Evolutionary conservation across 192 early-diverging fungal genomes (phyloP).

Genomic region (Backusella australiensis): DNA sequence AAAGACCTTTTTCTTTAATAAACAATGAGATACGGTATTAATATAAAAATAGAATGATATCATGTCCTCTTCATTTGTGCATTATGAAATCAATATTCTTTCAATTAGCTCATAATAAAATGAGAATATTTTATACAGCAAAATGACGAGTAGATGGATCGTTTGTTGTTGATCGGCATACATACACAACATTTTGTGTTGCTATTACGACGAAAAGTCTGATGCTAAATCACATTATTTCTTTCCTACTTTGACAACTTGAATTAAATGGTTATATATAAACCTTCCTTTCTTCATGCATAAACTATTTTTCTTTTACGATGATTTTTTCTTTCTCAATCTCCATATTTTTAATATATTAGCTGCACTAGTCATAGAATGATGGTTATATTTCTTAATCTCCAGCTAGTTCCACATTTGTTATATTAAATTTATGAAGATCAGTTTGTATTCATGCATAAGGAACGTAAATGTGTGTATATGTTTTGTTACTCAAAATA

Average conservation of each 20-base stretch:
- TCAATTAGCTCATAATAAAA: slow-evolving; percentile 5
- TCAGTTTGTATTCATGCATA: background rate
- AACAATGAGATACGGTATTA: background rate
- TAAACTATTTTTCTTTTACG: background rate
- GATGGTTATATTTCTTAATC: background rate
- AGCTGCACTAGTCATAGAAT: background rate
- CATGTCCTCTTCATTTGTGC: background rate
- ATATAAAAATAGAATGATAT: background rate
- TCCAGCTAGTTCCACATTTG: background rate
- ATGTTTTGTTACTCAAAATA: background rate
- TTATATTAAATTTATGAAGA: background rate
- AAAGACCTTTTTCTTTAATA: background rate
- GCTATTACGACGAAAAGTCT: background rate
- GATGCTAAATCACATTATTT: background rate
- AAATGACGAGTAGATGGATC: background rate
- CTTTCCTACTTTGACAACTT: background rate
- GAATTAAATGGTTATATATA: background rate
- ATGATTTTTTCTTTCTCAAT: background rate
- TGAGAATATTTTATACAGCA: background rate
- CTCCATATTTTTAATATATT: background rate
- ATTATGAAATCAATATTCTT: background rate
- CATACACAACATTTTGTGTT: background rate
- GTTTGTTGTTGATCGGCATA: background rate
- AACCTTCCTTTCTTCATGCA: no score
- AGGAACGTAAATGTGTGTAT: background rate